Evolutionary conservation across 2,329 filamentous ascomycete species (phyloP), one percentile per base, ranked within the genome.

Genomic region (Neofusicoccum parvum): DNA sequence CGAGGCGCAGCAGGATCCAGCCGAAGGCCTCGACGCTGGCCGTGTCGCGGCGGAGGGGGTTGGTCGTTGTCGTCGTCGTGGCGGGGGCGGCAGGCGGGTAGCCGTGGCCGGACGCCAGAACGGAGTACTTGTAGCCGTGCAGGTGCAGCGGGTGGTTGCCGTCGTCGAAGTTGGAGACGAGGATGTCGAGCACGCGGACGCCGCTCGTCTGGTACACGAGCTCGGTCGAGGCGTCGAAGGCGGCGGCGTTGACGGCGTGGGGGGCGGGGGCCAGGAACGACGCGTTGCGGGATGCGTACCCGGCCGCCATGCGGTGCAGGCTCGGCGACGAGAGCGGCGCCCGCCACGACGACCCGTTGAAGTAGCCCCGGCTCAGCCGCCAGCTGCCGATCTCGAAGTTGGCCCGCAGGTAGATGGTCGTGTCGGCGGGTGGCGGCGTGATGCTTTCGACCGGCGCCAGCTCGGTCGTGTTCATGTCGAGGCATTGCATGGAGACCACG

Each of bases 41-140:
- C 0, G 89, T 91, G 68, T 94, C 91, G 7, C 91, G 81, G 6
- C 89, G 81, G 80, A 91, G 86, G 0, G 81, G 74, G 45, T 76
- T 76, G 4, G 36, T 49, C 20, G 20, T 20, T 2, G 20, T 20
- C 20, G 20, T 2, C 20, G 20, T n/a, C 3, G 72, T 15, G 66
- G 78, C 74, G 5, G 74, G 66, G 50, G 74, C 75, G 6, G 70
- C 27, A 32, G 27, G 70, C 10, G 72, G 68, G 39, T 74, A 74
- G 12, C 68, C 69, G 20, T 71, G 69, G 3, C 70, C 71, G 14
- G 71, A 71, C 3, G 77, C 72, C 75, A 92, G 74, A 3, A 89
- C 81, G 71, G 92, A 90, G 80, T 94, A 93, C 4, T 87, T 79
- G 59, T 91, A 80, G 2, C 82, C 83, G 75, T 85, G 83, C 1